A percentile compares a stretch with the other conserved stretches of the same genome.
Evolutionary conservation across 345 rosid species (phyloP).

Genomic region (Populus simonii): DNA sequence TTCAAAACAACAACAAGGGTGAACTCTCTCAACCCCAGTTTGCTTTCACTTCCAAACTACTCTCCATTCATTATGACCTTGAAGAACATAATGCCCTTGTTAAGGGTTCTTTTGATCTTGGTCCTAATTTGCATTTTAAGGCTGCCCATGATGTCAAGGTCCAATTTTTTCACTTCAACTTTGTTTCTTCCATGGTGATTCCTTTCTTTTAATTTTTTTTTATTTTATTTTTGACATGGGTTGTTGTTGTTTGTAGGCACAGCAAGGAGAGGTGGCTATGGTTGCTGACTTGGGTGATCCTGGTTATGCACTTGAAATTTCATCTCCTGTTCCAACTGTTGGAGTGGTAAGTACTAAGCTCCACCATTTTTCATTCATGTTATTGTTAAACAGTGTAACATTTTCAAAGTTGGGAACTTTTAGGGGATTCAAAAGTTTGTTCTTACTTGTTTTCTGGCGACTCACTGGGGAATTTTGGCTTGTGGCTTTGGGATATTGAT

Average conservation of each 20-base stretch:
- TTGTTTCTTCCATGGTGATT: neutral
- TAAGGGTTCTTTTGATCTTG: conserved; percentile 51
- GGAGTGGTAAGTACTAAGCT: conserved; percentile 54
- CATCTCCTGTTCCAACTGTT: conserved; percentile 64
- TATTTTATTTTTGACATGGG: neutral
- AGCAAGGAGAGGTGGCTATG: conserved; percentile 73
- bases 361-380: neutral
- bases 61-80: conserved; percentile 67
- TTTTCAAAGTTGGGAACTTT: neutral
- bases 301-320: conserved; percentile 64
- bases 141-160: conserved; percentile 83
- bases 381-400: neutral
- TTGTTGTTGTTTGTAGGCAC: conserved; percentile 43
- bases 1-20: conserved; percentile 60
- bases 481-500: neutral
- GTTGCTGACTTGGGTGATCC: conserved; percentile 66
- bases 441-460: neutral
- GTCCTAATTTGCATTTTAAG: conserved; percentile 66
- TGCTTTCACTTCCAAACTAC: conserved; percentile 59
- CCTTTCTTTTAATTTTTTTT: neutral
- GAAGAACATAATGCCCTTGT: conserved; percentile 64
- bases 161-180: neutral
- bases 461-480: neutral
- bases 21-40: conserved; percentile 66
- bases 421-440: neutral